Evolutionary conservation across 2,329 filamentous ascomycete species (phyloP), one percentile per base, ranked within the genome.

Genomic region (Fusarium chaquense): DNA sequence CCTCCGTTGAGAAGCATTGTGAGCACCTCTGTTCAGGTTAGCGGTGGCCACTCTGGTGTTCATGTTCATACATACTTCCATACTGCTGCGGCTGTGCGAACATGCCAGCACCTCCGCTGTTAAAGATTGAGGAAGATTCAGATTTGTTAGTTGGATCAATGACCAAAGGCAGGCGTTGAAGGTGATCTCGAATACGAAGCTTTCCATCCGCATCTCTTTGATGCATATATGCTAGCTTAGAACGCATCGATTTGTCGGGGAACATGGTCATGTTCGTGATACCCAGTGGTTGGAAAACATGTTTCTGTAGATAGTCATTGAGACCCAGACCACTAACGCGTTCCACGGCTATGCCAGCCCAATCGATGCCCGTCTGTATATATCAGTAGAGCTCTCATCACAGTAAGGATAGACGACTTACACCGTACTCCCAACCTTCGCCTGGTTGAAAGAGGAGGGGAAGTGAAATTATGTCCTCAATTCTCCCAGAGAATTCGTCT

Each of bases 381-480:
- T 13, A 30, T 30, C 10, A 30, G 28, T 30, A 30, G 28, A 30
- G 10, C 28, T 30, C 28, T 30, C 10, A 30, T 4, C 10, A 9
- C 28, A 30, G 10, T 10, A 11, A 30, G 3, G 28, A 10, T 30
- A 30, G 28, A 30, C 28, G 28, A 30, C 81, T 79, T 76, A 87
- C 84, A 1, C 86, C 85, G 24, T 91, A 91, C 59, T 87, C 83
- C 86, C 87, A 92, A 5, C 80, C 80, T 26, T 85, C 83, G 0
- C 89, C 89, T 0, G 90, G 90, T 67, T 92, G 88, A 67, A 89
- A 88, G 2, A 91, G 75, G 18, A 92, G 76, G 1, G 89, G 86
- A 59, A 78, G 35, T 2, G 43, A 74, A 36, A 83, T 72, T 44
- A 90, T 79, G 26, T 87, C 88, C 33, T 82, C 80, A 18, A 83